Evolutionary conservation across 768 basidiomycete species (phyloP), one percentile per base, ranked within the genome.

Genomic region (Leccinum subgranulosum): DNA sequence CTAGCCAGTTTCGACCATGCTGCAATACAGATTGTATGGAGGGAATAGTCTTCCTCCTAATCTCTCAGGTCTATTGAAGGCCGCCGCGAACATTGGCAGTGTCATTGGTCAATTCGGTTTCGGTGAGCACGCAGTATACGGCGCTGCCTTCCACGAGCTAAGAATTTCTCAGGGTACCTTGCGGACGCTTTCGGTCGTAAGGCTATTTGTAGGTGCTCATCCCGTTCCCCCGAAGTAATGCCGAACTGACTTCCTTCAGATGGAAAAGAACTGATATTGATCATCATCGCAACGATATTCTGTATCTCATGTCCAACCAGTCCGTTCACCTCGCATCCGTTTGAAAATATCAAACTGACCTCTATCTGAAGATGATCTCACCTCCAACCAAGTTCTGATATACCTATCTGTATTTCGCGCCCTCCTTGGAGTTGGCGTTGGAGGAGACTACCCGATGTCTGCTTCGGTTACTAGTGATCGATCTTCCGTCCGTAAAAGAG

Each of bases 361-460:
- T 36, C 23, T 25, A 49, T 39, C n/a, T 23, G 7, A 61, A 75
- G 77, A 83, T 33, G 70, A 74, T 4, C 75, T 89, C 23, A 77
- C 80, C 19, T 80, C 86, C 3, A 67, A 81, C 47, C 62, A 69
- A 27, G 76, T 70, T 23, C 76, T 90, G 49, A 82, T 89, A 61
- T 91, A 86, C 68, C 77, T 92, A 14, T 76, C 76, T 15, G 63
- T 85, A 4, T 90, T 81, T 66, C 85, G 90, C 12, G 86, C 91
- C 53, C 64, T 92, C 7, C 81, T 92, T 34, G 90, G 90, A 0
- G 73, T 92, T 17, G 90, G 90, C 23, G 84, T 92, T 1, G 90
- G 88, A 15, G 90, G 87, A 3, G 90, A 90, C 69, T 90, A 90
- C 65, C 87, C 88, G 2, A 86, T 90, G 87, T 84, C 81, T 11